Evolutionary conservation across 225 moss, liverwort and hornwort genomes (phyloP), one percentile per base, ranked within the genome.

Genomic region (Climacium dendroides): DNA sequence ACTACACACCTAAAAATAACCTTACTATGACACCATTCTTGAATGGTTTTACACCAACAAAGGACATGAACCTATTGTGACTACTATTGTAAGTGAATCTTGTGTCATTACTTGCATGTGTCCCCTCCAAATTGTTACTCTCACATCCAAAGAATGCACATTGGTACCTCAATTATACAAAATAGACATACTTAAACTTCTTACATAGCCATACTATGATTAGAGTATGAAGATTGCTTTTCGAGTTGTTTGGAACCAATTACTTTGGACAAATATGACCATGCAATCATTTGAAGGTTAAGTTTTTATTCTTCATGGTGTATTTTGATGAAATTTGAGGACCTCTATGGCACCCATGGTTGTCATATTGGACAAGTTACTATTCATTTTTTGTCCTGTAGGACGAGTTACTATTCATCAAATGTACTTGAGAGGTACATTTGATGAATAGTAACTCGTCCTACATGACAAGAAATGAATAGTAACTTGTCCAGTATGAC

Each of bases 1-100:
- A 2, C 4, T 71, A 1, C 0, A 1, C 3, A 43, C 26, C 26
- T 43, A 16, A 25, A 71, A n/a, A n/a, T n/a, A n/a, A n/a, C n/a
- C n/a, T n/a, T n/a, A n/a, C n/a, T n/a, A n/a, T n/a, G n/a, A n/a
- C n/a, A n/a, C n/a, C n/a, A n/a, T n/a, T n/a, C n/a, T n/a, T n/a
- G n/a, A n/a, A n/a, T 45, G 48, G 48, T 48, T 48, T 48, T 48
- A 48, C 10, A 30, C 2, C 4, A 0, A 48, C 11, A 48, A 47
- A 47, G 15, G 26, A 43, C 5, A 71, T 19, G 12, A 48, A 74
- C 4, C 7, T 32, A 48, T 48, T 19, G 32, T 12, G 0, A 48
- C 26, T 1, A 73, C 30, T 48, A 48, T 73, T 72, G 3, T 10
- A 47, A 47, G 30, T 30, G 11, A 19, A 47, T 30, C 19, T 30